These are phyloP conservation scores for Pezizomycotina sp. DNA, from an alignment of 2,329 filamentous ascomycete species.

Conservation along the genomic window DNA sequence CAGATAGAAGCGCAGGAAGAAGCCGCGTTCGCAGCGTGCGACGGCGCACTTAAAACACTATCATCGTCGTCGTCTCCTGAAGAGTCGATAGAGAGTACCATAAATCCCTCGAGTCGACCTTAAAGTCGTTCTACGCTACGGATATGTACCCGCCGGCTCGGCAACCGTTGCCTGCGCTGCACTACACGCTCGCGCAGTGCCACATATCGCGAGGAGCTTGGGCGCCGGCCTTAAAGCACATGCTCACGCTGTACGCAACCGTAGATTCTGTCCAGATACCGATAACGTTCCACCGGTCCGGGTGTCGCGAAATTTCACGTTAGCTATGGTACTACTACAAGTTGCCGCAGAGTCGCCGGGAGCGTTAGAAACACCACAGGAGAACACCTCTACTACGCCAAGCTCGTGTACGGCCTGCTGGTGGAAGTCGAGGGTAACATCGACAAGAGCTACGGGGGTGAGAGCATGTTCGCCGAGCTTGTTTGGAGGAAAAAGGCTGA, in stretches of 20 bases:
- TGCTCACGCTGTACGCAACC: conserved; percentile 37
- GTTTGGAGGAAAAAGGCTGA: conserved; percentile 30
- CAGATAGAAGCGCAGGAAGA: conserved; percentile 6
- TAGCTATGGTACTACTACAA: conserved; percentile 22
- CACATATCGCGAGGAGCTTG: conserved; percentile 33
- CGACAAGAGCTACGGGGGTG: conserved; percentile 31
- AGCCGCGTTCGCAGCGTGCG: too few relatives aligned
- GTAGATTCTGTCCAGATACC: conserved; percentile 36
- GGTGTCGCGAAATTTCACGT: conserved; percentile 31
- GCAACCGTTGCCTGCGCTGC: conserved; percentile 40
- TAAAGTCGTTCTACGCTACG: conserved; percentile 31
- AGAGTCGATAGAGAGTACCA: too few relatives aligned
- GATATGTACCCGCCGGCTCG: conserved; percentile 34
- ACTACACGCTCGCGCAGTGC: conserved; percentile 38
- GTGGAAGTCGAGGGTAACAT: conserved; percentile 30
- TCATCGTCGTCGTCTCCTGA: too few relatives aligned
- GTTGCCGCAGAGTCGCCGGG: conserved; percentile 20
- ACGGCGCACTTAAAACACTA: too few relatives aligned
- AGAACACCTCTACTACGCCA: conserved; percentile 30
- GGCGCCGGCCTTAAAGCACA: conserved; percentile 36
- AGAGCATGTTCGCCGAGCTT: conserved; percentile 30
- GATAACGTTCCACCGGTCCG: conserved; percentile 39
- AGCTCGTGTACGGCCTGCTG: conserved; percentile 32
- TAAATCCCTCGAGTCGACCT: too few relatives aligned
- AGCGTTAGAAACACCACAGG: conserved; percentile 26